Evolutionary conservation across 306 rosid genomes (phyloP).

Genomic region (Pachyrhizus erosus): DNA sequence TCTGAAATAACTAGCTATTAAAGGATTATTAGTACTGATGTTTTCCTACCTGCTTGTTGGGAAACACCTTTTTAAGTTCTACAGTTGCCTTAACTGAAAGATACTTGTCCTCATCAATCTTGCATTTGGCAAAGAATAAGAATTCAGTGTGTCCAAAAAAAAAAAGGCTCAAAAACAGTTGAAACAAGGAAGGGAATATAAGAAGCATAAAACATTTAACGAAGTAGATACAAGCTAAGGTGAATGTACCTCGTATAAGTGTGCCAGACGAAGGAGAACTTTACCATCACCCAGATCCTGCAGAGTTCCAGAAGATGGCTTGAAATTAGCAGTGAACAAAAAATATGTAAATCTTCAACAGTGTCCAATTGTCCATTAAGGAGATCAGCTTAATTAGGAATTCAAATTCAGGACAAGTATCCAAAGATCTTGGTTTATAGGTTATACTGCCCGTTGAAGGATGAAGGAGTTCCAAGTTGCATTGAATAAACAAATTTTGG

Average conservation of each 20-base stretch:
- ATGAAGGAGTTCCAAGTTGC: slow-evolving; percentile 11
- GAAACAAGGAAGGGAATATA: slow-evolving; percentile 2
- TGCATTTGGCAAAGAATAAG: slow-evolving; percentile 32
- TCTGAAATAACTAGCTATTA: background rate
- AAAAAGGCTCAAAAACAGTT: background rate
- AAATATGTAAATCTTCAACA: background rate
- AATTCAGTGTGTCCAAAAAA: slow-evolving; percentile 7
- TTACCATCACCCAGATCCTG: slow-evolving; percentile 72
- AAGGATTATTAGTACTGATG: slow-evolving; percentile 1
- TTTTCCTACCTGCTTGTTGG: slow-evolving; percentile 62
- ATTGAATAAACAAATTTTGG: slow-evolving; percentile 1
- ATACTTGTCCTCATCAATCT: slow-evolving; percentile 70
- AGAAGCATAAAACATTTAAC: background rate
- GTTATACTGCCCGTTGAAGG: background rate
- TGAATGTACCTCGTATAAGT: slow-evolving; percentile 70
- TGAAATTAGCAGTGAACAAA: background rate
- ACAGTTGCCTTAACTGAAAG: slow-evolving; percentile 66
- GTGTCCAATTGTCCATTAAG: background rate
- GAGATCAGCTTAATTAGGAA: background rate
- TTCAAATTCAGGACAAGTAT: background rate
- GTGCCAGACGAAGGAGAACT: slow-evolving; percentile 80
- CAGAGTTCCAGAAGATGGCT: slow-evolving; percentile 35
- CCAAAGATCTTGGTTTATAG: background rate
- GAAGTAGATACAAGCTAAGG: slow-evolving; percentile 6
- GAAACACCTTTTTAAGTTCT: slow-evolving; percentile 68